Percentiles rank a stretch among this genome's conserved stretches.
Conservation (phyloP, 129 eudicot genomes). For the Erigeron canadensis region DNA sequence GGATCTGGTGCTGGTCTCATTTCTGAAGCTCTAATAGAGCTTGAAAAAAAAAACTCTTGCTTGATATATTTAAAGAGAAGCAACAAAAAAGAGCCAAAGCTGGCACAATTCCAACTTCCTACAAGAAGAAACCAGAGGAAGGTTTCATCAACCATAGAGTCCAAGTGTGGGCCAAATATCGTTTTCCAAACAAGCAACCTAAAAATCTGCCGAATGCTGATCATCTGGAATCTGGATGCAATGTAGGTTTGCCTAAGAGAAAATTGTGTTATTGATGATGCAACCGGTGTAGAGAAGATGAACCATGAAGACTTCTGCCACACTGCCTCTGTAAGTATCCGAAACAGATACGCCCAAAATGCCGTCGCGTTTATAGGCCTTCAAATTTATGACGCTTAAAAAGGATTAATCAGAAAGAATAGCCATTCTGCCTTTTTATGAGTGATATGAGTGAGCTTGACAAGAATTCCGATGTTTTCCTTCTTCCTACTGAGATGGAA, state of each 20-base stretch:
- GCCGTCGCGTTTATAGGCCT: constrained; percentile 95
- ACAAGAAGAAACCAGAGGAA: constrained; percentile 97
- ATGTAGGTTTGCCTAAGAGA: constrained; percentile 99
- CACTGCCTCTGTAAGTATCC: constrained; percentile 97
- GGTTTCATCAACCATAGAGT: constrained; percentile 95
- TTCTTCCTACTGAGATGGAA: constrained; percentile 96
- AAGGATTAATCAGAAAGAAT: constrained; percentile 96
- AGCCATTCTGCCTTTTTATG: constrained; percentile 87
- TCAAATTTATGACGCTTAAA: constrained; percentile 97
- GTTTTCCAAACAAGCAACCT: constrained; percentile 93
- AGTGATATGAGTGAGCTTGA: constrained; percentile 99
- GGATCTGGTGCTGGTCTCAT: constrained; percentile 99
- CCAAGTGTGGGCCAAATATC: constrained; percentile 94
- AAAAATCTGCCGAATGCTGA: constrained; percentile 94
- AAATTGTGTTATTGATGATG: constrained; percentile 98
- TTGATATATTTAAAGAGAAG: constrained; percentile 91
- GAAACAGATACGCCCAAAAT: constrained; percentile 96
- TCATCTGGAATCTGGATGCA: constrained; percentile 70
- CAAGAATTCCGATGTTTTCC: constrained; percentile 98
- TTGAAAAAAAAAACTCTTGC: constrained; percentile 90
- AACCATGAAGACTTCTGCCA: constrained; percentile 99
- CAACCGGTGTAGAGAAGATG: constrained; percentile 99
- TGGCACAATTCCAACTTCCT: constrained; percentile 85
- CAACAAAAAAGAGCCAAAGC: constrained; percentile 91
- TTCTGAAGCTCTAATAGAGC: constrained; percentile 96